Evolutionary conservation across 306 rosid species (phyloP), one percentile per base, ranked within the genome.

Genomic region (Cyclanthera cordifolia): DNA sequence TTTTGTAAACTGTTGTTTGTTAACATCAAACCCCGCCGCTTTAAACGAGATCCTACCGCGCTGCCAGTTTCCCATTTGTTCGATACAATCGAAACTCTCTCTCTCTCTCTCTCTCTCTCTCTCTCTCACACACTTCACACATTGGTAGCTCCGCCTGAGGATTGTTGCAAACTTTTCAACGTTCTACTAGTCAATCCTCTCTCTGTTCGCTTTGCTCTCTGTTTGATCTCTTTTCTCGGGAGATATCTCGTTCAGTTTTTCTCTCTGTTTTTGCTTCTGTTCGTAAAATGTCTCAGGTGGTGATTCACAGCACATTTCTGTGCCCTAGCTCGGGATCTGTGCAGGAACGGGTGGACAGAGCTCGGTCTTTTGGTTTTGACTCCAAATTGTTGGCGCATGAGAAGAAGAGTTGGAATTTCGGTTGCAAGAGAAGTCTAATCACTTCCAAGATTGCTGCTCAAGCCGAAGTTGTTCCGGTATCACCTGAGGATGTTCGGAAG

Each of bases 211-310:
- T 34, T 34, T 34, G 5, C 41, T 8, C 41, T 34, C 41, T 20
- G 12, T 63, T 60, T 45, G 69, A 55, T 24, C 17, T 59, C 39
- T 47, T 47, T 9, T 9, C 49, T 67, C 19, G 17, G 5, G 52
- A 32, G 9, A 7, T 15, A 24, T 69, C 74, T 11, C 37, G 5
- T 23, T 24, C 49, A 41, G 54, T 54, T 47, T 43, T 16, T 51
- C 72, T 51, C 69, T 54, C 64, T 65, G 41, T 34, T 34, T 5
- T 34, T 34, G 5, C 8, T 34, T 34, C 41, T 34, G 55, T 12
- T 49, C 13, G 19, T 27, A 73, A 76, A 83, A 89, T 90, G 97
- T 71, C 89, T 65, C 97, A 84, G 75, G 91, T 81, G 46, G 94
- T 83, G 61, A 78, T 91, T 76, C 87, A 86, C 77, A 78, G 80